Conservation (phyloP, 2,329 filamentous ascomycete genomes). For the Chaetomium sp. region DNA sequence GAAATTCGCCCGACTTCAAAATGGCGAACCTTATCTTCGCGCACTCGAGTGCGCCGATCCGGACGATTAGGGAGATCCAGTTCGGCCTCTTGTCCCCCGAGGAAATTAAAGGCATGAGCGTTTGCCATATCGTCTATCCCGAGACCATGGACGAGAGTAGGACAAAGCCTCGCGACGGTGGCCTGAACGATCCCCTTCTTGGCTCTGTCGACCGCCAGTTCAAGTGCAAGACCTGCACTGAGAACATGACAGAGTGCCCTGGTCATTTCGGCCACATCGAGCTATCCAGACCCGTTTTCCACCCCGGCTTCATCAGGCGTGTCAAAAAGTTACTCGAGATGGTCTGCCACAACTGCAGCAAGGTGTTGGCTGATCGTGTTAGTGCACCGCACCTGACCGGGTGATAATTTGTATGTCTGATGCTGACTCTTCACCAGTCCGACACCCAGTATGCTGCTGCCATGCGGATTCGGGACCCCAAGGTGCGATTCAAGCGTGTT, state of each 20-base stretch:
- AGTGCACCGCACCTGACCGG: constrained; percentile 62
- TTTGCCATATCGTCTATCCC: constrained; percentile 94
- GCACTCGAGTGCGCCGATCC: constrained; percentile 92
- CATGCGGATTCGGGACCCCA: constrained; percentile 84
- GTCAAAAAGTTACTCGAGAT: constrained; percentile 99
- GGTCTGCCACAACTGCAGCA: constrained; percentile 98
- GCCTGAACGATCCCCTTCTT: constrained; percentile 92
- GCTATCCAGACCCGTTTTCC: constrained; percentile 92
- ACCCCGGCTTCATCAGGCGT: constrained; percentile 95
- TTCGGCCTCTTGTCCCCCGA: constrained; percentile 97
- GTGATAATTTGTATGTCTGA: constrained; percentile 52
- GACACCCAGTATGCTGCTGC: constrained; percentile 83
- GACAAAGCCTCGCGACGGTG: constrained; percentile 84
- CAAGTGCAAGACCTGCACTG: constrained; percentile 94
- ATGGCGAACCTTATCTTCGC: constrained; percentile 94
- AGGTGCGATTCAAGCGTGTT: constrained; percentile 88
- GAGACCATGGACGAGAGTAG: constrained; percentile 99
- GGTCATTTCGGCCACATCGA: constrained; percentile 99
- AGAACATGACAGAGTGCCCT: constrained; percentile 93
- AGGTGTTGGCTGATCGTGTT: constrained; percentile 96
- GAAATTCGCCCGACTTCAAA: constrained; percentile 41
- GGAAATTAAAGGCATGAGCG: constrained; percentile 99
- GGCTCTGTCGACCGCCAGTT: constrained; percentile 95
- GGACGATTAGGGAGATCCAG: constrained; percentile 98
- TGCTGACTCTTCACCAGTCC: constrained; percentile 71